Evolutionary conservation across 192 early-diverging fungal species (phyloP).

Genomic region (Podila clonocystis): DNA sequence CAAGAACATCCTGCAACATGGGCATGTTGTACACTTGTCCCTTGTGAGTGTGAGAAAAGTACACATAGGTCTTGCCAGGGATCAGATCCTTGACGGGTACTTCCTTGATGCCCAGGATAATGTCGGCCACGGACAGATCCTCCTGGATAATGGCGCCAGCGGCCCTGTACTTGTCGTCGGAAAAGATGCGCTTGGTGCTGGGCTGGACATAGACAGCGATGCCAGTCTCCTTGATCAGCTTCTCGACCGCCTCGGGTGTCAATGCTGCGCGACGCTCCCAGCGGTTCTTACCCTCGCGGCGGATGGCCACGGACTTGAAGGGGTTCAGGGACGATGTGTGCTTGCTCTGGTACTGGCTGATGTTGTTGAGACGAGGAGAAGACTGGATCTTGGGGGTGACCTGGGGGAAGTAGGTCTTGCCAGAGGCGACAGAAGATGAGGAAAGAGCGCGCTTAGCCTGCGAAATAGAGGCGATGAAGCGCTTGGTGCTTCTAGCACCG

Average conservation of each 20-base stretch:
- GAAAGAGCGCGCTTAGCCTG: slow-evolving; percentile 27
- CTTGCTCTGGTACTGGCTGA: slow-evolving; percentile 38
- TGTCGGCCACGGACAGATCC: slow-evolving; percentile 88
- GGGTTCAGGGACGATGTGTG: slow-evolving; percentile 45
- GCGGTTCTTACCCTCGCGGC: slow-evolving; percentile 95
- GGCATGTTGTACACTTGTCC: slow-evolving; percentile 96
- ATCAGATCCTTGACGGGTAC: slow-evolving; percentile 86
- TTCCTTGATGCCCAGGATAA: slow-evolving; percentile 98
- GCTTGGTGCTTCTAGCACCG: slow-evolving; percentile 9
- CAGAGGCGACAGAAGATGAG: slow-evolving; percentile 13
- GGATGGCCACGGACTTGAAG: slow-evolving; percentile 76
- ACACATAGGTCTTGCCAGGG: slow-evolving; percentile 89
- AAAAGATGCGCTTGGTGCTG: slow-evolving; percentile 90
- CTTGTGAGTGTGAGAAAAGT: slow-evolving; percentile 99
- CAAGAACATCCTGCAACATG: slow-evolving; percentile 85
- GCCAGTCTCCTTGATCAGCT: slow-evolving; percentile 86
- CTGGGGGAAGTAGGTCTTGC: slow-evolving; percentile 45
- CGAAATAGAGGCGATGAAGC: slow-evolving; percentile 2
- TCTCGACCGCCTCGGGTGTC: slow-evolving; percentile 85
- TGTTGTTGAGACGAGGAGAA: slow-evolving; percentile 11
- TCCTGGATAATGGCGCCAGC: slow-evolving; percentile 88
- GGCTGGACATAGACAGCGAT: slow-evolving; percentile 92
- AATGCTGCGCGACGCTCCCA: slow-evolving; percentile 97
- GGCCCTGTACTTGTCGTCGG: slow-evolving; percentile 84
- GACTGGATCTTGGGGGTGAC: slow-evolving; percentile 27